Percentiles rank a stretch among this genome's conserved stretches.
These are phyloP conservation scores for Daldinia vernicosa DNA, from an alignment of 495 filamentous ascomycete species.

Conservation along the genomic window DNA sequence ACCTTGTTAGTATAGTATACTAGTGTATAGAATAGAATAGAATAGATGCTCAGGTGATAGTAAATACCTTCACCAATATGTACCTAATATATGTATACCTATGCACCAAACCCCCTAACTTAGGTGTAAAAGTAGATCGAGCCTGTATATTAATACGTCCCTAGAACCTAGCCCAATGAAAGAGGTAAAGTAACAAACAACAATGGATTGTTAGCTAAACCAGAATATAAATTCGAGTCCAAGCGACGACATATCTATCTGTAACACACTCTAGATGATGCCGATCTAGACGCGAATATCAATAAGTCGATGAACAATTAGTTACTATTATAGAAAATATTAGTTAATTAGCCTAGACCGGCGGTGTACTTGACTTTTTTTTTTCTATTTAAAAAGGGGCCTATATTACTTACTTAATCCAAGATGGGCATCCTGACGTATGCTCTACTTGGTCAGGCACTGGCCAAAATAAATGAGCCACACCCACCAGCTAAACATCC, in stretches of 20 bases:
- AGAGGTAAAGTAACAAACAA: background rate
- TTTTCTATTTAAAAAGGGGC: background rate
- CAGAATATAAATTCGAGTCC: background rate
- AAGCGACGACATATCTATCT: conserved; percentile 10
- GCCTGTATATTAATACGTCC: background rate
- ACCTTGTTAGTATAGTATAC: background rate
- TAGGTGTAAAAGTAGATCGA: background rate
- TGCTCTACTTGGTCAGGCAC: conserved; percentile 23
- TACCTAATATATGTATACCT: background rate
- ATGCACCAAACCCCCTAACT: background rate
- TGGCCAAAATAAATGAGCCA: too few relatives aligned
- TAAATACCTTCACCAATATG: background rate
- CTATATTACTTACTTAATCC: conserved; percentile 24
- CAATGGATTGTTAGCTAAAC: conserved; percentile 4
- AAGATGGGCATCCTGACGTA: conserved; percentile 26
- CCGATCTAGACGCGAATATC: background rate
- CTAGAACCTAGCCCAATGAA: background rate
- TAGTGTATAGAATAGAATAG: background rate
- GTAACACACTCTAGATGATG: background rate
- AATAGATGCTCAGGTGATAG: background rate
- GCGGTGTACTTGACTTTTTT: conserved; percentile 22
- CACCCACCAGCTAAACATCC: too few relatives aligned
- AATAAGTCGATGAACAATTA: background rate
- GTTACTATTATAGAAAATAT: background rate
- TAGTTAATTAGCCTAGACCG: conserved; percentile 12